Evolutionary conservation across 805 yeast species (phyloP).

Genomic region (Vanderwaltozyma tropicalis): DNA sequence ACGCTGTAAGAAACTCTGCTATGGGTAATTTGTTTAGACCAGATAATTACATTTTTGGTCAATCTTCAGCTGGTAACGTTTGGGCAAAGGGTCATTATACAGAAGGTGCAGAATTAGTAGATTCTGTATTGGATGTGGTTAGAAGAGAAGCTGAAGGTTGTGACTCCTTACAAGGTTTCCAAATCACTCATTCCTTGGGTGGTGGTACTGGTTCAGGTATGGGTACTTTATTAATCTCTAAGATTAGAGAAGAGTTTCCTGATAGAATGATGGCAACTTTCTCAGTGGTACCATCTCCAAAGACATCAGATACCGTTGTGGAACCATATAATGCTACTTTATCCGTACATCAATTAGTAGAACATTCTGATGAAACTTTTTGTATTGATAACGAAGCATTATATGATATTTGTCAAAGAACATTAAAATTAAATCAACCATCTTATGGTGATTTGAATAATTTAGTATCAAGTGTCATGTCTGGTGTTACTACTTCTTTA

Average conservation of each 20-base stretch:
- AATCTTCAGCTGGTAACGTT: constrained; percentile 87
- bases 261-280: constrained; percentile 95
- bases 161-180: constrained; percentile 92
- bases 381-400: constrained; percentile 92
- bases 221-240: constrained; percentile 81
- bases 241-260: constrained; percentile 84
- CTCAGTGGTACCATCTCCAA: constrained; percentile 87
- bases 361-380: constrained; percentile 85
- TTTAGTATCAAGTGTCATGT: constrained; percentile 84
- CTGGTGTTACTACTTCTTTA: constrained; percentile 87
- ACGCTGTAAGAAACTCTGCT: constrained; percentile 67
- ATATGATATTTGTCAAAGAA: constrained; percentile 79
- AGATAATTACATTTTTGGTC: constrained; percentile 81
- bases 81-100: constrained; percentile 98
- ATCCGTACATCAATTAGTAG: constrained; percentile 84
- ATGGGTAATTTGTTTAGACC: constrained; percentile 86
- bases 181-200: constrained; percentile 70
- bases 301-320: constrained; percentile 84
- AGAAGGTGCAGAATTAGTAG: constrained; percentile 91
- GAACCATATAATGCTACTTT: constrained; percentile 92
- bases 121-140: constrained; percentile 77
- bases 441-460: constrained; percentile 68
- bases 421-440: constrained; percentile 74
- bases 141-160: constrained; percentile 92
- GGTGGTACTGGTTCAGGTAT: constrained; percentile 97